phyloP scores from a whole-genome alignment of 306 rosid species.

The Sphenostylis stenocarpa region DNA sequence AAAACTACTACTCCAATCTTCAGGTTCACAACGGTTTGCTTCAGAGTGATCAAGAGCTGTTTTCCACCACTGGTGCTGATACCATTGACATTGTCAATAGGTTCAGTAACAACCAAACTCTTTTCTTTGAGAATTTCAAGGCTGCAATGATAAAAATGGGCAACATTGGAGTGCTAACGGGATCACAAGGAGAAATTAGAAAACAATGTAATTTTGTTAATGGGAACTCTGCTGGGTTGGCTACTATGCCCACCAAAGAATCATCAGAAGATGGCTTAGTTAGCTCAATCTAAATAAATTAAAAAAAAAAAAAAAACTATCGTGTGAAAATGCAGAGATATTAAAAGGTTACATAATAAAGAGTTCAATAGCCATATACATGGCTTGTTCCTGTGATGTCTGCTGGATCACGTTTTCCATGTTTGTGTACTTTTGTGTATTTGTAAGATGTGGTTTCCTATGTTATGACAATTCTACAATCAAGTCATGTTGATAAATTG shows the following conservation, averaged over 20 bases:
- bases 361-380: background rate
- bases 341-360: background rate
- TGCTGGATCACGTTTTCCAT: too few species aligned
- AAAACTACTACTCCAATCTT: constrained; percentile 39
- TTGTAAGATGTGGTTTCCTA: background rate
- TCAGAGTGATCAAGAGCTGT: constrained; percentile 43
- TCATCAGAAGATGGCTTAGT: background rate
- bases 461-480: background rate
- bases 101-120: background rate
- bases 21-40: constrained; percentile 29
- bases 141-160: constrained; percentile 46
- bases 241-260: background rate
- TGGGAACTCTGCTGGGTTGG: background rate
- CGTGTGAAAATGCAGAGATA: background rate
- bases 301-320: background rate
- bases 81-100: constrained; percentile 29
- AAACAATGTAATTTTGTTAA: constrained; percentile 36
- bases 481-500: background rate
- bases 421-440: background rate
- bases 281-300: constrained; percentile 1
- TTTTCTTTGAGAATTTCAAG: constrained; percentile 30
- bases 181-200: constrained; percentile 28
- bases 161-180: constrained; percentile 34
- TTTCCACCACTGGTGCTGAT: constrained; percentile 35
- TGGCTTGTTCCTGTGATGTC: background rate